These are phyloP conservation scores for Populus hybrid DNA, from an alignment of 441 rosid species.

Conservation along the genomic window DNA sequence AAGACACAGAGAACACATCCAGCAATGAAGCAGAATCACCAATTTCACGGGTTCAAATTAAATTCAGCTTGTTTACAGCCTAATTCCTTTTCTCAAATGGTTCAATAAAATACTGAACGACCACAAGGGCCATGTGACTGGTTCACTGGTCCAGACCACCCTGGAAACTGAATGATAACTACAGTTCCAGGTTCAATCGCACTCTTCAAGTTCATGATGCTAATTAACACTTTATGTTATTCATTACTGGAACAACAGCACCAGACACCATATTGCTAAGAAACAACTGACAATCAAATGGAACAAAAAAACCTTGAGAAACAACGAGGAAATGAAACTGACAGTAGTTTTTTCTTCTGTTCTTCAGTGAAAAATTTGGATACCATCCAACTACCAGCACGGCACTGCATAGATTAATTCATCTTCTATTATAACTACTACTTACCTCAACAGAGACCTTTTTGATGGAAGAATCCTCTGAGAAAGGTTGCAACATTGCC, in stretches of 20 bases:
- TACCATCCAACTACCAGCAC: not conserved
- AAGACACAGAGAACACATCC: not conserved
- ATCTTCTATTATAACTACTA: not conserved
- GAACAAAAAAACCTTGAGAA: not conserved
- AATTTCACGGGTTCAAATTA: not conserved
- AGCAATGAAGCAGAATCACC: not conserved
- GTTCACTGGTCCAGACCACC: not conserved
- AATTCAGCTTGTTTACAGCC: not conserved
- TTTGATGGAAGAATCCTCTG: constrained; percentile 80
- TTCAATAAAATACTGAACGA: not conserved
- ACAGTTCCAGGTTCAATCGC: not conserved
- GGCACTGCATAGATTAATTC: not conserved
- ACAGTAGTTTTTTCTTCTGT: not conserved
- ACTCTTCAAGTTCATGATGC: not conserved
- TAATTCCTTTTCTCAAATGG: not conserved
- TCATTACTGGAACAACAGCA: not conserved
- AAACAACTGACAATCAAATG: not conserved
- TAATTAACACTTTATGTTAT: not conserved
- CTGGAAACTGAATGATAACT: not conserved
- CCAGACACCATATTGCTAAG: not conserved
- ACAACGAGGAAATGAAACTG: not conserved
- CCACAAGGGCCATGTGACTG: not conserved
- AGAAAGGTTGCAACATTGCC: constrained; percentile 75
- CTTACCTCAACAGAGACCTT: constrained; percentile 72
- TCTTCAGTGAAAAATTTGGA: not conserved